Evolutionary conservation across 75 land plant genomes (phyloP), one percentile per base, ranked within the genome.

Genomic region (Sequoia sempervirens): DNA sequence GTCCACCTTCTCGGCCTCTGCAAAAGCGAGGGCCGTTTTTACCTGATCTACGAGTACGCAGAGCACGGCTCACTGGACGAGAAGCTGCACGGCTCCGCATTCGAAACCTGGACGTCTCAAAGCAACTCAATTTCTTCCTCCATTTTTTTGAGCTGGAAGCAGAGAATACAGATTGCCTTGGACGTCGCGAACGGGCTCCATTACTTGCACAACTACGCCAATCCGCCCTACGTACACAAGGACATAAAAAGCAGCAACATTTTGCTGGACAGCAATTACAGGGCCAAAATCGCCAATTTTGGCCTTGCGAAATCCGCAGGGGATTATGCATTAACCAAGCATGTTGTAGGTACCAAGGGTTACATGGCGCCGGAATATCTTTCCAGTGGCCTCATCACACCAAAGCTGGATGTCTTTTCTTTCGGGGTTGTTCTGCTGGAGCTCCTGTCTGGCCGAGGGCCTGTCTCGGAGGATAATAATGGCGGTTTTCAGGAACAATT

Each of bases 361-460:
- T 95, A 92, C 84, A 88, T 91, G 93, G 89, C 96, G 12, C 94
- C 97, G 14, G 97, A 95, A 87, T 93, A 95, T 70, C 56, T 92
- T 18, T 89, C 86, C 54, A 87, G 84, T 17, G 96, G 97, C 14
- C 64, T 92, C 78, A 86, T 94, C 54, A 91, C 93, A 1, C 61
- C 92, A 6, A 91, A 94, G 86, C 79, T 90, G 1, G 97, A 95
- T 64, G 91, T 91, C 0, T 95, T 85, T 79, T 92, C 96, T 7
- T 95, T 90, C 70, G 97, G 97, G 4, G 91, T 95, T 18, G 86
- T 95, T 14, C 26, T 95, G 18, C 53, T 94, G 72, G 96, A 95
- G 84, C 81, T 95, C 13, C 4, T 95, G 0, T 85, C 92, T 1
- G 94, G 94, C 36, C 86, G 80, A 79, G 92, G 89, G 64, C 91